A percentile compares a stretch with the other conserved stretches of the same genome.
Conservation (phyloP, 768 basidiomycete genomes). For the Leccinum ochraceum region DNA sequence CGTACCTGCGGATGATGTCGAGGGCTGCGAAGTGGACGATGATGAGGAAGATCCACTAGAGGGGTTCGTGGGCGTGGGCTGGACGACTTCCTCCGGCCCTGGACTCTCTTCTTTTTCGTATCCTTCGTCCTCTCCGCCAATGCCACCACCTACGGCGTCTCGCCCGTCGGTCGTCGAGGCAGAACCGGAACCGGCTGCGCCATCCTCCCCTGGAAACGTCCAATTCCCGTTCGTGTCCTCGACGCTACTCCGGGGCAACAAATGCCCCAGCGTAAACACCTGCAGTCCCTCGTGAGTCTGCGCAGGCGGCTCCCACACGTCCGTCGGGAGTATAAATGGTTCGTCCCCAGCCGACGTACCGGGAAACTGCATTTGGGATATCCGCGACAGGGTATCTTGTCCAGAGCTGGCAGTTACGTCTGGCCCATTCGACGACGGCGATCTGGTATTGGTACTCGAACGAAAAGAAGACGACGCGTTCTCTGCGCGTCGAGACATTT, state of each 20-base stretch:
- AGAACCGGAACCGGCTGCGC: constrained; percentile 11
- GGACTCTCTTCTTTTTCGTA: constrained; percentile 30
- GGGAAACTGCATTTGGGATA: constrained; percentile 45
- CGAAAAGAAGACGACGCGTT: constrained; percentile 31
- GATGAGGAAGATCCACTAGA: constrained; percentile 17
- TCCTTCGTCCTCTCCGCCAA: constrained; percentile 18
- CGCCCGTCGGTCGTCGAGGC: constrained; percentile 21
- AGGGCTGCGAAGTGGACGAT: constrained; percentile 15
- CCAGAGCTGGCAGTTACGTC: constrained; percentile 18
- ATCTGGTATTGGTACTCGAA: constrained; percentile 23
- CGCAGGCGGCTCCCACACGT: constrained; percentile 28
- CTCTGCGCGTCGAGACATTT: constrained; percentile 66
- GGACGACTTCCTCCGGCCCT: constrained; percentile 41
- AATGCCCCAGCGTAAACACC: constrained; percentile 79
- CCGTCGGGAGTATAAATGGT: constrained; percentile 30
- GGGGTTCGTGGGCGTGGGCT: constrained; percentile 37
- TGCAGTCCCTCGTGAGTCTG: constrained; percentile 65
- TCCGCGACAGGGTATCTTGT: constrained; percentile 52
- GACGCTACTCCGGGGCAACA: constrained; percentile 56
- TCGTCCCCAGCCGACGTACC: constrained; percentile 29
- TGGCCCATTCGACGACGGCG: constrained; percentile 19
- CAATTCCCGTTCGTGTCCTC: constrained; percentile 61
- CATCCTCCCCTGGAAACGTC: constrained; percentile 48
- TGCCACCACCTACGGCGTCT: constrained; percentile 22
- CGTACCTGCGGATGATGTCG: constrained; percentile 12